Base-by-base conservation (phyloP, 805 yeast species). In the Maudiozyma pseudohumilis region DNA sequence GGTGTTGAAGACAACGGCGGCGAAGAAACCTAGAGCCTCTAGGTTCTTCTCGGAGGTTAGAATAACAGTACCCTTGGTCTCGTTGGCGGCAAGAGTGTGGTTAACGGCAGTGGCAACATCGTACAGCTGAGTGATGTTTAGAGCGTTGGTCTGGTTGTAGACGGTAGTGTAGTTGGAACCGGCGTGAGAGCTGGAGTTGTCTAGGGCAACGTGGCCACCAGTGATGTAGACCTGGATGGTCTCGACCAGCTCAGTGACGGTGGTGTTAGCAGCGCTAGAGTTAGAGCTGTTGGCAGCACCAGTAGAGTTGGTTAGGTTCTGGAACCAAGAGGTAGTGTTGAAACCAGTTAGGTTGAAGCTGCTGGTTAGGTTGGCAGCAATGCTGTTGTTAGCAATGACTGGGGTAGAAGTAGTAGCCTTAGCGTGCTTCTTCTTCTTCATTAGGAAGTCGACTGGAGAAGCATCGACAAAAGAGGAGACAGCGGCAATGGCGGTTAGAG, bases 11-110 rank as follows among this genome's bases (percentile, higher is more conserved):
- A 53, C 36, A 13, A 50, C 44, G 23, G 53, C 43, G 30, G 49
- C 39, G 35, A 50, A 55, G 50, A 55, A 55, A 34, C 56, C 56
- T 30, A 54, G 40, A 20, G 50, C 40, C 41, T 49, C 58, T 19
- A 55, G 32, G 13, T 55, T 43, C n/a, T 40, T 40, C 22, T 35
- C 41, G 22, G 42, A 40, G n/a, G 49, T 43, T 10, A 50, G 37
- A 18, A 55, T 39, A 17, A 53, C 53, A 15, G 47, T 46, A 37
- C 49, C 56, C 10, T 41, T 43, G 28, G 45, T 40, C 5, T 31
- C 22, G 11, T 39, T 41, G 7, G 38, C 26, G 6, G 24, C 28
- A 6, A 47, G n/a, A 18, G 54, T 42, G 9, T 28, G 21, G 36
- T 45, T 42, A 23, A 50, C 38, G 12, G 40, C 30, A 20, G 24